Evolutionary conservation across 768 basidiomycete species (phyloP).

Genomic region (Exsudoporus frostii): DNA sequence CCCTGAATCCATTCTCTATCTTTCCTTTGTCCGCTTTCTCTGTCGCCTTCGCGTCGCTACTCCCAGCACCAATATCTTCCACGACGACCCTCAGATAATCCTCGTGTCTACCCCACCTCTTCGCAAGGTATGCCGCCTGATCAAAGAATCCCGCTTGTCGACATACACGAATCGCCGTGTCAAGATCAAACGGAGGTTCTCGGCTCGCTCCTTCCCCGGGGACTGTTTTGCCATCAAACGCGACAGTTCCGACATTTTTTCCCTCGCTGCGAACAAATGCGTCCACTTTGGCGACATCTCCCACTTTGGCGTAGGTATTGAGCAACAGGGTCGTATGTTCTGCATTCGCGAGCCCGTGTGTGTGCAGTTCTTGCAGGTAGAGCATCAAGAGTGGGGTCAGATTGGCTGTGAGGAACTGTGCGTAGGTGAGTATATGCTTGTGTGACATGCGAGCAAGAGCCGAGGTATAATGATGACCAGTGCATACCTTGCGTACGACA

Average conservation of each 20-base stretch:
- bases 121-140: constrained; percentile 90
- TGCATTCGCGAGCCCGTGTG: constrained; percentile 84
- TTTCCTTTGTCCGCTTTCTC: constrained; percentile 36
- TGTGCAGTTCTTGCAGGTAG: constrained; percentile 93
- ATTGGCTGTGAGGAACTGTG: constrained; percentile 93
- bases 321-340: constrained; percentile 96
- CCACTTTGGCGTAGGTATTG: constrained; percentile 96
- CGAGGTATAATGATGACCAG: background rate
- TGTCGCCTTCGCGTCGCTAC: constrained; percentile 1
- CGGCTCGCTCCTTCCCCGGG: constrained; percentile 42
- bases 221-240: constrained; percentile 15
- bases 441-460: background rate
- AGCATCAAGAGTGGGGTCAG: constrained; percentile 92
- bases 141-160: constrained; percentile 95
- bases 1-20: constrained; percentile 45
- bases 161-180: constrained; percentile 95
- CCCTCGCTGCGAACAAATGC: constrained; percentile 91
- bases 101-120: constrained; percentile 87
- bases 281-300: constrained; percentile 84
- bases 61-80: constrained; percentile 67
- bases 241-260: constrained; percentile 32
- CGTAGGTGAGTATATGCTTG: constrained; percentile 2
- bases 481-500: constrained; percentile 86
- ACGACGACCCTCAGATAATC: constrained; percentile 93
- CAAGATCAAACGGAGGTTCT: constrained; percentile 93